A percentile compares a stretch with the other conserved stretches of the same genome.
Evolutionary conservation across 768 basidiomycete genomes (phyloP).

Genomic region (Tylopilus intermedius): DNA sequence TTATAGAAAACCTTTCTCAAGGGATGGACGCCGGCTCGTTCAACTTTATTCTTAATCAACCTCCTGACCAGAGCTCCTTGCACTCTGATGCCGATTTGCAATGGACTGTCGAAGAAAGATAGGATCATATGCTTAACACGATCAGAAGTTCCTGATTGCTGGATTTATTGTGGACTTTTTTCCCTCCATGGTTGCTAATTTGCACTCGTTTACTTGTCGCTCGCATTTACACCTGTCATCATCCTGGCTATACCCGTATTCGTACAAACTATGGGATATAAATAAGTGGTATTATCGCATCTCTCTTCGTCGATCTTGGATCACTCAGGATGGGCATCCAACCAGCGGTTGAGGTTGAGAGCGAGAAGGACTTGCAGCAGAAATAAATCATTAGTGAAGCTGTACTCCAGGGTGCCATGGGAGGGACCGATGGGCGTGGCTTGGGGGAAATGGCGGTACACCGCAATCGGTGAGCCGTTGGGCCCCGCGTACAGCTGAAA

Average conservation of each 20-base stretch:
- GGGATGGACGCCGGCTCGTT: conserved; percentile 81
- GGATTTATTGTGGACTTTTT: conserved; percentile 22
- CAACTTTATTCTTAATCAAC: conserved; percentile 55
- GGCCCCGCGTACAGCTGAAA: conserved; percentile 46
- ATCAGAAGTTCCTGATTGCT: conserved; percentile 30
- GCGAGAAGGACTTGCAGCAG: conserved; percentile 61
- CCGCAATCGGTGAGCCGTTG: conserved; percentile 46
- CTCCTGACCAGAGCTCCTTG: conserved; percentile 50
- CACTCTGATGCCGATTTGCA: conserved; percentile 58
- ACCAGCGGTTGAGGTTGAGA: conserved; percentile 69
- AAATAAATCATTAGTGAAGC: conserved; percentile 55
- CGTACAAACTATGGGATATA: conserved; percentile 33
- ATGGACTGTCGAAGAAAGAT: conserved; percentile 71
- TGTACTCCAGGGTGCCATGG: conserved; percentile 60
- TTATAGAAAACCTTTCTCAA: conserved; percentile 79
- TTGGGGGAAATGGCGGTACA: conserved; percentile 50
- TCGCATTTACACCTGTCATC: conserved; percentile 10
- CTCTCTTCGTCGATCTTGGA: conserved; percentile 10
- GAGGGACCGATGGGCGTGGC: conserved; percentile 58
- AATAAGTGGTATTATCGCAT: conserved; percentile 22
- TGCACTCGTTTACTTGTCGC: conserved; percentile 15
- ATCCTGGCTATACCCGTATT: conserved; percentile 25
- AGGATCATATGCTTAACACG: conserved; percentile 63
- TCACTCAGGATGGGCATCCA: conserved; percentile 51
- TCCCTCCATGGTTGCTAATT: conserved; percentile 7